Conservation (phyloP, 2,329 filamentous ascomycete species). For the Arthrobotrys pseudoclavata region DNA sequence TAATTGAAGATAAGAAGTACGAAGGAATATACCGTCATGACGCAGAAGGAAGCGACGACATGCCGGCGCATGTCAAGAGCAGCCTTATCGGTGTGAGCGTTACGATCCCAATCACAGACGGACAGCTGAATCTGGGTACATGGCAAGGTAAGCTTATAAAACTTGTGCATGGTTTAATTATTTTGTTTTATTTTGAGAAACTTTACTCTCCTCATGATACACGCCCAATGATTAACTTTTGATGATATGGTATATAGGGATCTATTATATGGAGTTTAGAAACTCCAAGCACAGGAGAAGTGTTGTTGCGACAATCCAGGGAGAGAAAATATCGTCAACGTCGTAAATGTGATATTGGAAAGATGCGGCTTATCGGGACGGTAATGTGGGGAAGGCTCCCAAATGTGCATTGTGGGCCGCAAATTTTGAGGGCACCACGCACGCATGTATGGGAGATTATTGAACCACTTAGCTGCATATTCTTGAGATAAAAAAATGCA, state of each 20-base stretch:
- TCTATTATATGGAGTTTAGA: slow-evolving; percentile 95
- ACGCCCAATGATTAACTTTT: background rate
- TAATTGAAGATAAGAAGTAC: slow-evolving; percentile 82
- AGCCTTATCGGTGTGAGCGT: slow-evolving; percentile 89
- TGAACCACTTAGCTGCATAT: slow-evolving; percentile 32
- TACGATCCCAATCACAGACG: slow-evolving; percentile 90
- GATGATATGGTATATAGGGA: slow-evolving; percentile 69
- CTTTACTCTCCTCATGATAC: background rate
- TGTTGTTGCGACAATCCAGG: slow-evolving; percentile 94
- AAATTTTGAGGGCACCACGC: background rate
- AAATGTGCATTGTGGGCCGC: slow-evolving; percentile 27
- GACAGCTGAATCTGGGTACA: slow-evolving; percentile 77
- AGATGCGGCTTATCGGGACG: slow-evolving; percentile 28
- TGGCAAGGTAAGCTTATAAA: slow-evolving; percentile 74
- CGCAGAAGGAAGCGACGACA: slow-evolving; percentile 91
- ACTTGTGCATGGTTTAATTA: background rate
- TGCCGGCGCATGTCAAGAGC: slow-evolving; percentile 97
- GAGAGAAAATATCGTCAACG: slow-evolving; percentile 72
- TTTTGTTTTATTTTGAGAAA: background rate
- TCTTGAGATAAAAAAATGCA: slow-evolving; percentile 34
- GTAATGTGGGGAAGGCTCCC: slow-evolving; percentile 34
- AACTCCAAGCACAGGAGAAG: slow-evolving; percentile 80
- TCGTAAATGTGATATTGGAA: slow-evolving; percentile 52
- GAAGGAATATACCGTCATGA: slow-evolving; percentile 84
- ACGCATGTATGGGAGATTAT: slow-evolving; percentile 27